Evolutionary conservation across 208 protist genomes (phyloP), one percentile per base, ranked within the genome.

Genomic region (Strigomonas culicis): DNA sequence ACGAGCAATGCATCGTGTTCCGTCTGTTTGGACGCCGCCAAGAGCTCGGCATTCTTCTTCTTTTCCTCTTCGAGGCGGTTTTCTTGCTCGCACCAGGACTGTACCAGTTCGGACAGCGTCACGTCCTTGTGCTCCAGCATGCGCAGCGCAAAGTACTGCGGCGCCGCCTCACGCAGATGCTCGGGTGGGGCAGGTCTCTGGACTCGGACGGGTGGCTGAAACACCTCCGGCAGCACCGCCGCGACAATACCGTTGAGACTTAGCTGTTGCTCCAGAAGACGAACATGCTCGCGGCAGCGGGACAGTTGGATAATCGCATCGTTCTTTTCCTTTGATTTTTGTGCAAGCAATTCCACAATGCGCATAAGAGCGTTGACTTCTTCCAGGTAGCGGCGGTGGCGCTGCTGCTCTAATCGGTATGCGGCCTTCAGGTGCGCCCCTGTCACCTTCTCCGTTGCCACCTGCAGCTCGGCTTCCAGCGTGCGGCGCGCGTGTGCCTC

Each of bases 41-140:
- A 49, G 21, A 91, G 36, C 8, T 63, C 74, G 4, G 43, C 30
- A 32, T 77, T 82, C 1, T 72, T 70, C n/a, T 39, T 56, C 66
- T 94, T 78, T 7, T 72, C 65, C 3, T 47, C 59, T 1, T 49
- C 31, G 46, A 91, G 72, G 52, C 82, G 75, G n/a, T 39, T 46
- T 59, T 87, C 83, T 62, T 95, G 85, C 17, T 51, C 32, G 34
- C 74, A 58, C 86, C 89, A 95, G 4, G 73, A 66, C 49, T 93
- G 77, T 8, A 95, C 80, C 0, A 95, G 72, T 41, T 95, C 89
- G 6, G 83, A 90, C 25, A 95, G 63, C 1, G 89, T 88, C 28
- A 95, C 52, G 24, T 93, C 83, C 55, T 76, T 75, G 71, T 91
- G 85, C 59, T 84, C 73, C 17, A 95, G 63, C 59, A 86, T 55